phyloP scores from a whole-genome alignment of 176 grass and related monocot species.

The Aegilops speltoides region DNA sequence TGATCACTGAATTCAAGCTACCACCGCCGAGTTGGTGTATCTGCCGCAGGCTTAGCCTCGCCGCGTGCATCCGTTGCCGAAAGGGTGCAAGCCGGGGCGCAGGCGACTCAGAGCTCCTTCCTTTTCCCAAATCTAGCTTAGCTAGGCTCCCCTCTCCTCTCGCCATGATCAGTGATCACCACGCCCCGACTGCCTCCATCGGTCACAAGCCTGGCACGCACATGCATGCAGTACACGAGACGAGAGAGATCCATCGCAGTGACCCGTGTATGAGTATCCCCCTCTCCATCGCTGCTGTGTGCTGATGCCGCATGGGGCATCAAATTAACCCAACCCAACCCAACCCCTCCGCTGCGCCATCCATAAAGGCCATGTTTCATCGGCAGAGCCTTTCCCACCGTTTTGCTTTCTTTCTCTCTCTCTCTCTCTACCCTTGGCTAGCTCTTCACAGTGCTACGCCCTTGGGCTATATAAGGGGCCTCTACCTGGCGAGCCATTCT shows the following conservation, averaged over 20 bases:
- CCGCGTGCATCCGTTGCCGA: not conserved
- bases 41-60: not conserved
- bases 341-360: not conserved
- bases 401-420: not conserved
- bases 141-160: not conserved
- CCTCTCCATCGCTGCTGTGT: not conserved
- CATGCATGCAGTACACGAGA: not conserved
- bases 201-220: not conserved
- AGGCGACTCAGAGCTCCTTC: not conserved
- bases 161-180: constrained; percentile 7
- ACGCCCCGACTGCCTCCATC: not conserved
- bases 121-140: not conserved
- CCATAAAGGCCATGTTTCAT: constrained; percentile 8
- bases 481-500: not conserved
- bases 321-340: not conserved
- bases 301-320: constrained; percentile 3
- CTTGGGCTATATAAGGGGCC: constrained; percentile 2
- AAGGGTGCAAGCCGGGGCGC: not conserved
- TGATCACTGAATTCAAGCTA: constrained; percentile 14
- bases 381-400: not conserved
- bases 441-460: not conserved
- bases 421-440: not conserved
- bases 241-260: not conserved
- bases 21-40: constrained; percentile 13
- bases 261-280: not conserved